Base-by-base conservation (phyloP, 1,284 basidiomycete species). In the Vanrija humicola region DNA sequence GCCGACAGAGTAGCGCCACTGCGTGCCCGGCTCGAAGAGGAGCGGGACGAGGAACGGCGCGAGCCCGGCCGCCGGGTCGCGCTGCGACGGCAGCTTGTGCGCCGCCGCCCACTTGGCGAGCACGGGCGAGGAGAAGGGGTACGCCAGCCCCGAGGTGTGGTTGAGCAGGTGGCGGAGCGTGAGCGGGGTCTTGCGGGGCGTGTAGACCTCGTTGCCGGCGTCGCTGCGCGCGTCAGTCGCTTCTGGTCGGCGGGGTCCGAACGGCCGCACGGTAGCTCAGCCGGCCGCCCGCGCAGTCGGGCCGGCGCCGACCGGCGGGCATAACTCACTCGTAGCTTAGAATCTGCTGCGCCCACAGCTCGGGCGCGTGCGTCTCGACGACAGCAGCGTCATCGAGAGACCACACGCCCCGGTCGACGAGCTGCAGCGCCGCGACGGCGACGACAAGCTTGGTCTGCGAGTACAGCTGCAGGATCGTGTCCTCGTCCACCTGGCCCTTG, bases 401-500 rank as follows among this genome's bases (percentile, higher is more conserved):
- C 39, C 73, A 46, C 43, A 67, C 55, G 10, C 67, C 69, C 29
- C 61, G 58, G 51, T 74, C 73, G 14, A 72, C 66, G 6, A 73
- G 59, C 56, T 72, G 72, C 47, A 74, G 64, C 23, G 59, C 62
- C 9, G 73, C 67, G 7, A 73, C 66, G 46, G 62, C 65, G 0
- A 72, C 72, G 54, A 74, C 59, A 46, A 70, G 59, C 64, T 74
- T 74, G 46, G 72, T 73, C 53, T 61, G 64, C 34, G 62, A 64
- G 39, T 58, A 65, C 7, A 70, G 59, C 64, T 64, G 64, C 15
- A 58, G 49, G 16, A 34, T 58, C 8, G 68, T 72, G 39, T 68
- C 54, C 38, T 54, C 46, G 43, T 64, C 54, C 8, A 73, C 56
- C 43, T 55, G 45, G 15, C 65, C 68, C 28, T 58, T 45, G 8